A percentile compares a stretch with the other conserved stretches of the same genome.
phyloP scores from a whole-genome alignment of 768 basidiomycete genomes.

The Mycena pura region DNA sequence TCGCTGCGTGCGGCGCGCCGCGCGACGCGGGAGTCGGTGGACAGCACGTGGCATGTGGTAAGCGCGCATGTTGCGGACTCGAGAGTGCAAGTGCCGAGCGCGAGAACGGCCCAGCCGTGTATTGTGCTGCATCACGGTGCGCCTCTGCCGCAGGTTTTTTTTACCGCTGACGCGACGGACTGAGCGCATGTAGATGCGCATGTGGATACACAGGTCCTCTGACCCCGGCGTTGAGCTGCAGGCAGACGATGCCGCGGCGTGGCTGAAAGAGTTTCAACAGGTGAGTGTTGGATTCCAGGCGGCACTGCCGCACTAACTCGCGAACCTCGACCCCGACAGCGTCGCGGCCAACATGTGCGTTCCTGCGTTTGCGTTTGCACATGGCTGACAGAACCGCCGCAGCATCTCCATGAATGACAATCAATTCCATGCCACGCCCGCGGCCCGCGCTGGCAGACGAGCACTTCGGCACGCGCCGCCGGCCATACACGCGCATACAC shows the following conservation, averaged over 20 bases:
- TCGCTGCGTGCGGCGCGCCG: slow-evolving; percentile 42
- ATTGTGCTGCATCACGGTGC: slow-evolving; percentile 40
- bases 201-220: slow-evolving; percentile 22
- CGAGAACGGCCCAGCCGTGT: slow-evolving; percentile 35
- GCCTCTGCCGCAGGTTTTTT: not conserved
- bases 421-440: slow-evolving; percentile 13
- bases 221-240: slow-evolving; percentile 11
- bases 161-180: not conserved
- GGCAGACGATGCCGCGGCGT: slow-evolving; percentile 20
- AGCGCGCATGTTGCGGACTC: slow-evolving; percentile 41
- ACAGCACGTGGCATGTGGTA: slow-evolving; percentile 38
- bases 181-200: too few relatives aligned
- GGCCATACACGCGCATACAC: slow-evolving; percentile 51
- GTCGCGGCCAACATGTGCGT: slow-evolving; percentile 27
- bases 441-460: slow-evolving; percentile 1
- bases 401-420: slow-evolving; percentile 27
- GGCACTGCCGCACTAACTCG: not conserved
- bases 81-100: too few relatives aligned
- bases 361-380: too few relatives aligned
- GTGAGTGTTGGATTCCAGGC: too few relatives aligned
- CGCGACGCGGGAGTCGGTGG: slow-evolving; percentile 33
- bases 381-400: too few relatives aligned
- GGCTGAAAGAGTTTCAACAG: slow-evolving; percentile 27
- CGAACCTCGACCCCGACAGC: slow-evolving; percentile 20
- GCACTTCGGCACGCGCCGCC: slow-evolving; percentile 44